These are phyloP conservation scores for Fusarium falciforme DNA, from an alignment of 2,329 filamentous ascomycete species.

Conservation along the genomic window DNA sequence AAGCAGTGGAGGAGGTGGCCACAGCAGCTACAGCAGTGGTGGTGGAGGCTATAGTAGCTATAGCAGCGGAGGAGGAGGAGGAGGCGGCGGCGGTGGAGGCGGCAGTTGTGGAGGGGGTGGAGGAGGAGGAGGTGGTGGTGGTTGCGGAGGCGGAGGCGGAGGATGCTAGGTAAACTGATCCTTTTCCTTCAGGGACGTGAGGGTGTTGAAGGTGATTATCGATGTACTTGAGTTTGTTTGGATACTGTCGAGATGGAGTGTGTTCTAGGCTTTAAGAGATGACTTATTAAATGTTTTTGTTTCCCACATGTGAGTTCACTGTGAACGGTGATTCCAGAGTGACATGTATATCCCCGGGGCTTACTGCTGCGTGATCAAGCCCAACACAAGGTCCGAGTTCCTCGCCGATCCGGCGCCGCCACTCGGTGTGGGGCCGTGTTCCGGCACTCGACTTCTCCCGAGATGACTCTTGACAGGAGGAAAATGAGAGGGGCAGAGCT, in stretches of 20 bases:
- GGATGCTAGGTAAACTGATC: neutral
- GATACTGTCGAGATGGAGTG: neutral
- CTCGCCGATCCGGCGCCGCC: neutral
- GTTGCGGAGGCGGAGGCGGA: neutral
- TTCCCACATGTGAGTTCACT: neutral
- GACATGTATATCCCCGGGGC: neutral
- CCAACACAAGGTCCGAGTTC: neutral
- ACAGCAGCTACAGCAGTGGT: neutral
- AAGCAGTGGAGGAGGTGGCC: neutral
- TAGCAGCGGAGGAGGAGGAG: constrained; percentile 3
- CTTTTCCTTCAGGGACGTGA: neutral
- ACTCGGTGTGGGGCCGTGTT: neutral
- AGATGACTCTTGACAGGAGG: neutral
- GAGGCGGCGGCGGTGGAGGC: neutral
- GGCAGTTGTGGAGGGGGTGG: neutral
- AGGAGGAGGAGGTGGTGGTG: neutral
- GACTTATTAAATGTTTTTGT: neutral
- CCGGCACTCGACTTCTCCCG: neutral
- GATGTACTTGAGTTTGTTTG: neutral
- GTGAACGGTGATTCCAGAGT: neutral
- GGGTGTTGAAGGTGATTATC: neutral
- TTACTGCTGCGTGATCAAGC: neutral
- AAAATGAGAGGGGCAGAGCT: neutral
- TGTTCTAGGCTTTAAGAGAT: neutral
- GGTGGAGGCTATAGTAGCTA: neutral